Evolutionary conservation across 179 eudicot genomes (phyloP), one percentile per base, ranked within the genome.

Genomic region (Beta corolliflora): DNA sequence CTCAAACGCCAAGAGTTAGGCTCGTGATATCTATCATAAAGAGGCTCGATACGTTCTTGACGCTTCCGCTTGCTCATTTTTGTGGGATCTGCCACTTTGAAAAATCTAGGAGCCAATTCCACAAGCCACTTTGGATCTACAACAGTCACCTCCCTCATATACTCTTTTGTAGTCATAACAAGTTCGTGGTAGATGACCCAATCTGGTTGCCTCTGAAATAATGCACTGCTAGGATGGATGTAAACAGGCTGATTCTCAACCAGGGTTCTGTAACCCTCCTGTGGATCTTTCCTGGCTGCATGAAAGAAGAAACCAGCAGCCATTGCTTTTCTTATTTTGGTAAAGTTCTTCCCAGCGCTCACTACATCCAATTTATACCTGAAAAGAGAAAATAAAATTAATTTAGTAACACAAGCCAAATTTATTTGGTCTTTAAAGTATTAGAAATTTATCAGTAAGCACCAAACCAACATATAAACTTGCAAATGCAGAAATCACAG

Each of bases 1-100:
- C 97, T 96, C 83, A 96, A 79, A 76, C 99, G 91, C 99, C 98
- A 96, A 68, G 97, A 94, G 81, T 96, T 96, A 44, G 98, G 99
- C 81, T 96, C 99, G 19, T 95, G 93, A 76, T 95, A 95, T 88
- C 98, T 84, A 67, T 96, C 99, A 68, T 96, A 96, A 9, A 94
- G 97, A 41, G 98, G 99, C 63, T 95, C 98, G 48, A 95, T 90
- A 8, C 99, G 93, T 82, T 95, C 98, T 86, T 93, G 98, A 60
- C 97, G 92, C 86, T 95, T 95, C 54, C 99, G 94, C 81, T 94
- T 95, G 89, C 97, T 94, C 94, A 95, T 90, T 81, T 93, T 94
- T 19, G 95, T 95, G 10, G 99, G 98, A 83, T 95, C 99, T 4
- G 99, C 79, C 61, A 89, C 92, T 82, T 95, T 95, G 82, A 95